phyloP scores from a whole-genome alignment of 495 filamentous ascomycete species.

The Astrocystis sublimbata region DNA sequence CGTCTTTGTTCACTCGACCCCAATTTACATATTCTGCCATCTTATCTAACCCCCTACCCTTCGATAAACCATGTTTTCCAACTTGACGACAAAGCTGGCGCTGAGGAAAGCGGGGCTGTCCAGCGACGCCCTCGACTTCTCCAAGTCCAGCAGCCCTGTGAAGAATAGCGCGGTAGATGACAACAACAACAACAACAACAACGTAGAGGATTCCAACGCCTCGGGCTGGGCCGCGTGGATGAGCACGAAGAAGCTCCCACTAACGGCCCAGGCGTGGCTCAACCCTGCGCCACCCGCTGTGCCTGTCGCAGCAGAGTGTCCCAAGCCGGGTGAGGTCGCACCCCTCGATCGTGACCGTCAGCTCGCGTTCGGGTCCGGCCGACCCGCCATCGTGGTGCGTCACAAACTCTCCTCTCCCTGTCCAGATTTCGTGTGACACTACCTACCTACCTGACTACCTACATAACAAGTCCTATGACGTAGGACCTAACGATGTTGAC shows the following conservation, averaged over 20 bases:
- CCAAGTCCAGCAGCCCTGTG: slow-evolving; percentile 26
- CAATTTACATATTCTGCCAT: not conserved
- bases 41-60: too few relatives aligned
- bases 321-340: slow-evolving; percentile 47
- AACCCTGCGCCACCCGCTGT: slow-evolving; percentile 48
- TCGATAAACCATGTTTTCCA: slow-evolving; percentile 42
- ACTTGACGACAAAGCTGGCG: slow-evolving; percentile 50
- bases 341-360: slow-evolving; percentile 48
- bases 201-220: slow-evolving; percentile 32
- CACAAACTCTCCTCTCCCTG: not conserved
- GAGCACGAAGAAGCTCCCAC: slow-evolving; percentile 41
- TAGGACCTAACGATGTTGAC: too few relatives aligned
- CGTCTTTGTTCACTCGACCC: not conserved
- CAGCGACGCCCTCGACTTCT: slow-evolving; percentile 40
- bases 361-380: slow-evolving; percentile 39
- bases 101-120: slow-evolving; percentile 48
- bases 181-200: slow-evolving; percentile 28
- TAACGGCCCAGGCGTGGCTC: slow-evolving; percentile 45
- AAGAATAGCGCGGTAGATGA: slow-evolving; percentile 25
- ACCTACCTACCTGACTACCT: too few relatives aligned
- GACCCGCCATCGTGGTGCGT: slow-evolving; percentile 46
- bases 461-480: too few relatives aligned
- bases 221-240: slow-evolving; percentile 39
- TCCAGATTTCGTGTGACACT: too few relatives aligned
- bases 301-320: slow-evolving; percentile 39